phyloP scores from a whole-genome alignment of 2,329 filamentous ascomycete species.

The Stachybotrys chlorohalonatus region DNA sequence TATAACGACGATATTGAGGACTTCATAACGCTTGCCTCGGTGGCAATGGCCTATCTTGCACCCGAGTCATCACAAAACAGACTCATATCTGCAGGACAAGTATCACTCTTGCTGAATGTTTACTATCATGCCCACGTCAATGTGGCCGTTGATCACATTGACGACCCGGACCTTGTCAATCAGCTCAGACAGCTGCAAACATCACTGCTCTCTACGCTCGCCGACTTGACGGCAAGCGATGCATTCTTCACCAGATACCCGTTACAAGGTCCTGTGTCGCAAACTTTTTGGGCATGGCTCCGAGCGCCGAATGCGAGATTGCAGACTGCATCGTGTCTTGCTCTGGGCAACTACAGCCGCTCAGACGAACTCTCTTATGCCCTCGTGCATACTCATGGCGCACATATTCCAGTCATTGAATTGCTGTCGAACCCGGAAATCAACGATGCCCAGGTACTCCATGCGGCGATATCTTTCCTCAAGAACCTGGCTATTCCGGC shows the following conservation, averaged over 20 bases:
- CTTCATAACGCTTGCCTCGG: conserved; percentile 41
- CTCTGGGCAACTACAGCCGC: conserved; percentile 52
- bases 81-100: conserved; percentile 29
- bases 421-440: conserved; percentile 33
- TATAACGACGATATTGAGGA: conserved; percentile 40
- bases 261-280: conserved; percentile 30
- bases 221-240: conserved; percentile 43
- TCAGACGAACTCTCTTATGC: conserved; percentile 43
- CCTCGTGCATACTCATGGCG: conserved; percentile 34
- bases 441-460: conserved; percentile 41
- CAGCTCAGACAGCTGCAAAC: conserved; percentile 39
- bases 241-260: conserved; percentile 33
- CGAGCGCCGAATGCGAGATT: conserved; percentile 29
- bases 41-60: conserved; percentile 47
- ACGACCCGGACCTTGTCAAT: conserved; percentile 33
- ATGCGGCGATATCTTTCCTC: conserved; percentile 49
- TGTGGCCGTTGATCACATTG: conserved; percentile 27
- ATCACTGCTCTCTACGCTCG: conserved; percentile 40
- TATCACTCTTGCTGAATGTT: conserved; percentile 35
- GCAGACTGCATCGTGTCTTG: conserved; percentile 49
- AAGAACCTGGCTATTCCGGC: conserved; percentile 55
- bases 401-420: conserved; percentile 33
- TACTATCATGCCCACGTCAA: conserved; percentile 39
- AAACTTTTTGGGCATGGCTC: conserved; percentile 39
- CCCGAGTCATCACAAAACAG: conserved; percentile 40